These are phyloP conservation scores for Mortierella sp. DNA, from an alignment of 371 early-diverging fungal species.

Conservation along the genomic window DNA sequence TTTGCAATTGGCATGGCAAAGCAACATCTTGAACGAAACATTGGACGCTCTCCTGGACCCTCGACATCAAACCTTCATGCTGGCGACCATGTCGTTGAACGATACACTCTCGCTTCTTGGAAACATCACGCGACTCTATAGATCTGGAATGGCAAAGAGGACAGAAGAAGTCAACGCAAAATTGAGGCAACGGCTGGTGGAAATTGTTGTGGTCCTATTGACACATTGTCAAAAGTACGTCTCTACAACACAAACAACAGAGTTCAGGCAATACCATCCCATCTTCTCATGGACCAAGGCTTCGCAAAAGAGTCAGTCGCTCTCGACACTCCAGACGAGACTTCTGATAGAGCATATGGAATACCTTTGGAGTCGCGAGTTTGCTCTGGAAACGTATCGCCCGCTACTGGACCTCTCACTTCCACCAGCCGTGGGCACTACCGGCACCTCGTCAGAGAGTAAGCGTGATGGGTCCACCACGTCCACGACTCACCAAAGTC, in stretches of 20 bases:
- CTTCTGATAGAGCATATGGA: slow-evolving; percentile 62
- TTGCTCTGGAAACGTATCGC: slow-evolving; percentile 59
- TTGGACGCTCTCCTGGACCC: slow-evolving; percentile 32
- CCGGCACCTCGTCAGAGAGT: slow-evolving; percentile 8
- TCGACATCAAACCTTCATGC: slow-evolving; percentile 38
- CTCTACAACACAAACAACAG: slow-evolving; percentile 58
- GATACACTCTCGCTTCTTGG: slow-evolving; percentile 66
- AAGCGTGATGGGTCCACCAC: slow-evolving; percentile 1
- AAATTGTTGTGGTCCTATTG: slow-evolving; percentile 49
- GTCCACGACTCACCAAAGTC: slow-evolving; percentile 8
- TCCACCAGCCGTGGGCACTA: slow-evolving; percentile 2
- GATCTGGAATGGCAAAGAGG: slow-evolving; percentile 9
- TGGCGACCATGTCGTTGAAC: slow-evolving; percentile 51
- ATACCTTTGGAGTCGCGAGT: slow-evolving; percentile 67
- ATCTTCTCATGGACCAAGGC: slow-evolving; percentile 72
- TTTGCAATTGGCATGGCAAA: slow-evolving; percentile 33
- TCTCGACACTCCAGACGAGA: slow-evolving; percentile 58
- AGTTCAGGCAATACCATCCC: slow-evolving; percentile 67
- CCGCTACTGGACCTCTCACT: slow-evolving; percentile 54
- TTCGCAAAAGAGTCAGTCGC: slow-evolving; percentile 58
- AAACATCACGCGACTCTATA: slow-evolving; percentile 62
- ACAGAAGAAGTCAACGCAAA: neutral
- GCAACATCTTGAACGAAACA: slow-evolving; percentile 16
- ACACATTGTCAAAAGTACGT: slow-evolving; percentile 56
- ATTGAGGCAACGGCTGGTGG: slow-evolving; percentile 40